A percentile compares a stretch with the other conserved stretches of the same genome.
Conservation (phyloP, 73 alveolate species). For the Paramecium caudatum region DNA sequence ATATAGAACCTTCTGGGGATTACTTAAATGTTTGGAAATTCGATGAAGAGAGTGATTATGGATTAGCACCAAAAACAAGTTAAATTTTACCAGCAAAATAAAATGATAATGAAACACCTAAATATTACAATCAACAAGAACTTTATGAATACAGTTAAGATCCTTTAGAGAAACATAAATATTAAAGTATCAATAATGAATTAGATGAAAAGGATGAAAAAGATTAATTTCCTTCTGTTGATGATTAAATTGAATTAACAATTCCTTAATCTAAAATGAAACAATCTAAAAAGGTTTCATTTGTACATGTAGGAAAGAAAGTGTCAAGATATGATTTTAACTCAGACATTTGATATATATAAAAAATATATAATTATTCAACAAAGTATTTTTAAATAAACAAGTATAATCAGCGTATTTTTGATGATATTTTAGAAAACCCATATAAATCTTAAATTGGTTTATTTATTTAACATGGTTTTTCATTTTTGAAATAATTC, state of each 20-base stretch:
- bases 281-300: neutral
- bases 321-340: neutral
- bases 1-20: neutral
- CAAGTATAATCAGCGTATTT: too few species aligned
- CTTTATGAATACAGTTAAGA: neutral
- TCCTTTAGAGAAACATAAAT: neutral
- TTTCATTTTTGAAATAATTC: too few species aligned
- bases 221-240: conserved; percentile 15
- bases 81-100: too few species aligned
- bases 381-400: neutral
- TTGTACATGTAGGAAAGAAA: conserved; percentile 18
- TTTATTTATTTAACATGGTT: neutral
- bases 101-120: too few species aligned
- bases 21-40: conserved; percentile 20
- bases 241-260: conserved; percentile 12
- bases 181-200: neutral
- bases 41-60: conserved; percentile 31
- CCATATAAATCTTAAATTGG: neutral
- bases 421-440: neutral
- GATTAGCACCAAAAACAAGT: conserved; percentile 16
- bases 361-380: too few species aligned
- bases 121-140: too few species aligned
- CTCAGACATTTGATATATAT: neutral
- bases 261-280: neutral
- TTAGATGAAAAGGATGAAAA: neutral